phyloP scores from a whole-genome alignment of 140 eudicot species.

The Flaveria floridana region DNA sequence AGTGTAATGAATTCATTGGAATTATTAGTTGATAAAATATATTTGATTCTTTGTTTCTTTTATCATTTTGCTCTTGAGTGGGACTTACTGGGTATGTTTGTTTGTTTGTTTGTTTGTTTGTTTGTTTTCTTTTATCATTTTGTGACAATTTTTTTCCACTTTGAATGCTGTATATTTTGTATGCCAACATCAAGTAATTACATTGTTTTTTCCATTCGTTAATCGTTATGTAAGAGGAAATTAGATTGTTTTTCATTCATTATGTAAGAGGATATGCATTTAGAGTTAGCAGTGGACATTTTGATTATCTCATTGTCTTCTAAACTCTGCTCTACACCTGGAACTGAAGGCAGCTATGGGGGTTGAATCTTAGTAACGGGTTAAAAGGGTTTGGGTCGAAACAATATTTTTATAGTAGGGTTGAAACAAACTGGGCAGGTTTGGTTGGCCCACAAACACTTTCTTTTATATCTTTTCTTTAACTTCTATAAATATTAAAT shows the following conservation, averaged over 20 bases:
- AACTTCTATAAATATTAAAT: neutral
- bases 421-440: neutral
- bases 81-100: no score
- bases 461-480: neutral
- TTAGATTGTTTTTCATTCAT: neutral
- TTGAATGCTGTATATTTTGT: neutral
- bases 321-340: neutral
- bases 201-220: neutral
- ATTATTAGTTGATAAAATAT: neutral
- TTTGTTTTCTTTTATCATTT: neutral
- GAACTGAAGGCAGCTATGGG: neutral
- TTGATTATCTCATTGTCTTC: neutral
- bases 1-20: neutral
- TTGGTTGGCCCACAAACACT: neutral
- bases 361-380: slow-evolving; percentile 5
- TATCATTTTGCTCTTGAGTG: no score
- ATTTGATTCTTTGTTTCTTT: neutral
- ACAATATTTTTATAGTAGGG: neutral
- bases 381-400: neutral
- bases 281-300: neutral
- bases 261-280: slow-evolving; percentile 10
- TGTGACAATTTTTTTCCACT: neutral
- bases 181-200: neutral
- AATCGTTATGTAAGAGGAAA: neutral
- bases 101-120: no score